Base-by-base conservation (phyloP, 805 yeast species). In the Priceomyces haplophilus region DNA sequence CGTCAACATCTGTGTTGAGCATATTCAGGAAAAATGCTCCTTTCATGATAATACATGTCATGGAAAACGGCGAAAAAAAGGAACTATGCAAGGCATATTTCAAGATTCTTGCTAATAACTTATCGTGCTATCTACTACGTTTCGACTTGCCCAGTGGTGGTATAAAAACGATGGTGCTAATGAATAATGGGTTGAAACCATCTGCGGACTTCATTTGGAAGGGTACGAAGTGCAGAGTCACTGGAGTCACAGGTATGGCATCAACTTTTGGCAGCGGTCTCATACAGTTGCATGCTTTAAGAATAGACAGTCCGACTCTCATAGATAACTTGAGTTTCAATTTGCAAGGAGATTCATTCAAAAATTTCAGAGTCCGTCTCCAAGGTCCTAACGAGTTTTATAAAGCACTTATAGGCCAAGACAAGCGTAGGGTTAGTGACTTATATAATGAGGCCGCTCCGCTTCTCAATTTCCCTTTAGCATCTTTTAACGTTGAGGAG, bases 241-340 rank as follows among this genome's bases (percentile, higher is more conserved):
- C 52, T 36, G 69, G 70, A 2, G 60, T 62, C 1, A 55, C 69
- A 15, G 67, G 67, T 0, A 59, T 61, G 3, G 51, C 66, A 5
- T 62, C 69, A 18, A 62, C 69, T 2, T 65, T 65, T 46, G 67
- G 67, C 10, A 61, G 56, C 36, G 63, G 64, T 1, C 45, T 58
- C n/a, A 50, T 62, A 29, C 51, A 56, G 30, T 39, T 59, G 27
- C 55, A 47, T 34, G 54, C 59, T 11, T 43, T 64, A 46, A 38
- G 45, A 4, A 40, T 46, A 5, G 41, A 45, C 4, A 45, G 57
- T n/a, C 47, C 51, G 1, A 35, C 52, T 11, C 52, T 64, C 7
- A 51, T 52, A 4, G 63, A 61, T 40, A 55, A 52, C 13, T 40
- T 61, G n/a, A 46, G 39, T 13, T n/a, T 37, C 4, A 47, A 50